Evolutionary conservation across 2,329 filamentous ascomycete species (phyloP).

Genomic region (Phoma herbarum): DNA sequence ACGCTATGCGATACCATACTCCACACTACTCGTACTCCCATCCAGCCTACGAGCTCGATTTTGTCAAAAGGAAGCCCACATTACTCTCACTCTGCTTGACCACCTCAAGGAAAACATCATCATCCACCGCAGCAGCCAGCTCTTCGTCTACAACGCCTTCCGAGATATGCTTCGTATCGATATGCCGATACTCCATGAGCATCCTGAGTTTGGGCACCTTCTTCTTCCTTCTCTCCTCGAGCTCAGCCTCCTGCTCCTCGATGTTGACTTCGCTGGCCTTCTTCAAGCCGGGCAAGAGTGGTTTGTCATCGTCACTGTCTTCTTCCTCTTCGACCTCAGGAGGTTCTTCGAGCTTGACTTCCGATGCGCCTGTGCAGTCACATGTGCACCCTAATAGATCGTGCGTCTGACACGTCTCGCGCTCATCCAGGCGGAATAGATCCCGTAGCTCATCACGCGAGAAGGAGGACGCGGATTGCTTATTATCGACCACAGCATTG

Average conservation of each 20-base stretch:
- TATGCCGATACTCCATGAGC: conserved; percentile 64
- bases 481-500: conserved; percentile 75
- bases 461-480: conserved; percentile 68
- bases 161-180: conserved; percentile 52
- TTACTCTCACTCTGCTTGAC: conserved; percentile 56
- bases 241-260: conserved; percentile 55
- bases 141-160: conserved; percentile 30
- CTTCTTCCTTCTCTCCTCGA: conserved; percentile 49
- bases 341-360: conserved; percentile 24
- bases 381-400: conserved; percentile 71
- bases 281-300: conserved; percentile 39
- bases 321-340: conserved; percentile 27
- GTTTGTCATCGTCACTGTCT: conserved; percentile 39
- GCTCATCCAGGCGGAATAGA: conserved; percentile 71
- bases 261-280: conserved; percentile 58
- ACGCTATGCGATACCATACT: conserved; percentile 10
- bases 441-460: conserved; percentile 72
- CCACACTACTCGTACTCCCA: not conserved
- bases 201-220: conserved; percentile 57
- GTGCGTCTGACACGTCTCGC: conserved; percentile 71
- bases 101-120: conserved; percentile 60
- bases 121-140: conserved; percentile 55
- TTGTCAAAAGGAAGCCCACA: conserved; percentile 62
- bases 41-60: conserved; percentile 40
- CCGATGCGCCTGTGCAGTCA: conserved; percentile 60